Base-by-base conservation (phyloP, 768 basidiomycete genomes). In the Strobilomyces dryophilus region DNA sequence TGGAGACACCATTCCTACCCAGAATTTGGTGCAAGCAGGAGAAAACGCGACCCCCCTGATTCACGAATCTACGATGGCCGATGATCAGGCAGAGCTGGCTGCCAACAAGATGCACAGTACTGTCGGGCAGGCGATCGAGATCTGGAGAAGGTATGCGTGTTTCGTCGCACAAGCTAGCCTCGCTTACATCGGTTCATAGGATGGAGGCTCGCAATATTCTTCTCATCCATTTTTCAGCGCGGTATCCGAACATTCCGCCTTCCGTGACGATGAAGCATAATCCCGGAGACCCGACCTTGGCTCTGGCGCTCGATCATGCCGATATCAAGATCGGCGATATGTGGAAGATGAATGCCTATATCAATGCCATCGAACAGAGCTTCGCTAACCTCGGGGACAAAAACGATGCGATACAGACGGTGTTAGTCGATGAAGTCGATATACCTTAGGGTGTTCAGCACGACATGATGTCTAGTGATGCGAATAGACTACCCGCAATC, bases 151-250 rank as follows among this genome's bases (percentile, higher is more conserved):
- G 92, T 90, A 57, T 29, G 82, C 64, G 8, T 36, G 5, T 24
- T 29, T 37, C n/a, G 29, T 17, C 36, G 27, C 21, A 31, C 17
- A 21, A 37, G 14, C 18, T 2, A 5, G 40, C 18, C 11, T 8
- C 21, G 37, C 44, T 53, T 24, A 49, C 24, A 26, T 52, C 17
- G 4, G 40, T 17, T 31, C 31, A 36, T 52, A 95, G 92, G 55
- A 95, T 95, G 94, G 76, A 80, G 10, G 93, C 93, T 1, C 73
- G 83, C 49, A 84, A 92, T 57, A 77, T 92, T 39, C 80, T 98
- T n/a, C 79, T 98, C 20, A 98, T 93, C 0, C 95, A 98, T 67
- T 98, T 98, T 72, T 97, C 94, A 10, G 90, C 90, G 37, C 85
- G 94, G 27, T 95, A 95, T 69, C 92, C 95, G 17, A 92, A 89